phyloP scores from a whole-genome alignment of 176 grass and related monocot genomes.

The Bolboschoenus planiculmis region DNA sequence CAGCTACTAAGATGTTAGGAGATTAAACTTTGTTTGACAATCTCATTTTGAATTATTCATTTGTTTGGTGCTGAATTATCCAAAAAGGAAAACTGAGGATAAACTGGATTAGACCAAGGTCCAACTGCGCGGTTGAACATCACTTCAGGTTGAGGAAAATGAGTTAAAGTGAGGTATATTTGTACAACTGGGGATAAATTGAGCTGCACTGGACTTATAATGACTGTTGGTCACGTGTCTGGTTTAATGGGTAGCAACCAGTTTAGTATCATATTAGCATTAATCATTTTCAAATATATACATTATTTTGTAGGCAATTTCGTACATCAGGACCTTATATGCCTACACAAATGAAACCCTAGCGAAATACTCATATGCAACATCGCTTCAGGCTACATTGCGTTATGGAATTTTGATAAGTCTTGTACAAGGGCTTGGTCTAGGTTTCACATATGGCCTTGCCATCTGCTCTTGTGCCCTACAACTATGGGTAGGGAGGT shows the following conservation, averaged over 20 bases:
- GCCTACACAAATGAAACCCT: conserved; percentile 97
- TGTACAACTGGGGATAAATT: background rate
- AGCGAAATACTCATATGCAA: conserved; percentile 99
- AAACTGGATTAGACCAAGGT: background rate
- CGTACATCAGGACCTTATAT: conserved; percentile 83
- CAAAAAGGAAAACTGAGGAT: background rate
- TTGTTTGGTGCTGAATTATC: background rate
- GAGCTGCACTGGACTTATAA: background rate
- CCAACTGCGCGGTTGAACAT: background rate
- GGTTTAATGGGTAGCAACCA: background rate
- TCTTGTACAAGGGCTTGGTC: conserved; percentile 97
- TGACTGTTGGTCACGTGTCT: background rate
- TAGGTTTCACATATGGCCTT: conserved; percentile 98
- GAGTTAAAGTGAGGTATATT: background rate
- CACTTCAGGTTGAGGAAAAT: background rate
- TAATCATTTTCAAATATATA: background rate
- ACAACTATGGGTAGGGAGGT: conserved; percentile 95
- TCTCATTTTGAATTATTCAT: background rate
- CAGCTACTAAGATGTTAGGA: background rate
- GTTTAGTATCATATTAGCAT: background rate
- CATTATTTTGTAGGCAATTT: conserved; percentile 59
- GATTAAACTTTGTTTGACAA: background rate
- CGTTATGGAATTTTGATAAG: conserved; percentile 98
- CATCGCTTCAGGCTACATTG: conserved; percentile 93
- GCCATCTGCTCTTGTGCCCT: conserved; percentile 96